These are phyloP conservation scores for Fusarium poae DNA, from an alignment of 2,329 filamentous ascomycete genomes.

Conservation along the genomic window DNA sequence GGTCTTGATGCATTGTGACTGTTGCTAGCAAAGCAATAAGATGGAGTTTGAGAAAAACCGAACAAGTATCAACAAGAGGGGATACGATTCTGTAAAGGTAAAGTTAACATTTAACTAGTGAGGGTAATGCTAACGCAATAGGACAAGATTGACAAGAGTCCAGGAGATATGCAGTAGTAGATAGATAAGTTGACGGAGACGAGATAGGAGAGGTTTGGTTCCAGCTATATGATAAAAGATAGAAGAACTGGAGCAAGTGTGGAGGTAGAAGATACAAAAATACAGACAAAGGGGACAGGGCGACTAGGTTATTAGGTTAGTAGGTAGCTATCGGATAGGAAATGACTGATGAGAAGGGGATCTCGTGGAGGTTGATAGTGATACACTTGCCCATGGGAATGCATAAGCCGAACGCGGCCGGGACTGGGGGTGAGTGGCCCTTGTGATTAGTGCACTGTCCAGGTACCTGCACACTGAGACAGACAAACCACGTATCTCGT, in stretches of 20 bases:
- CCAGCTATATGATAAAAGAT: slow-evolving; percentile 10
- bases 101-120: slow-evolving; percentile 38
- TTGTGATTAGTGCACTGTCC: slow-evolving; percentile 33
- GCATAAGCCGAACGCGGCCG: slow-evolving; percentile 34
- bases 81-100: slow-evolving; percentile 20
- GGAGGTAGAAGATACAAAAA: slow-evolving; percentile 9
- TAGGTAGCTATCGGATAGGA: slow-evolving; percentile 10
- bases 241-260: slow-evolving; percentile 21
- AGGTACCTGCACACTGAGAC: neutral
- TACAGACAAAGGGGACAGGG: slow-evolving; percentile 13
- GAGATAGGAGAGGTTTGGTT: slow-evolving; percentile 16
- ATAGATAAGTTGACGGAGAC: slow-evolving; percentile 3
- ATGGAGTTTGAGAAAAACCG: slow-evolving; percentile 4
- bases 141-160: slow-evolving; percentile 17
- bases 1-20: slow-evolving; percentile 46
- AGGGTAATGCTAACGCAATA: slow-evolving; percentile 29
- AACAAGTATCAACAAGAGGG: slow-evolving; percentile 3
- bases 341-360: slow-evolving; percentile 7
- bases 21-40: neutral
- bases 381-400: slow-evolving; percentile 7
- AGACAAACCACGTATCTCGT: neutral
- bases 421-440: slow-evolving; percentile 26
- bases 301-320: slow-evolving; percentile 5
- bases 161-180: no score
- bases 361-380: slow-evolving; percentile 15